These are phyloP conservation scores for Phytophthora fragariaefolia DNA, from an alignment of 352 stramenopile species.

Conservation along the genomic window DNA sequence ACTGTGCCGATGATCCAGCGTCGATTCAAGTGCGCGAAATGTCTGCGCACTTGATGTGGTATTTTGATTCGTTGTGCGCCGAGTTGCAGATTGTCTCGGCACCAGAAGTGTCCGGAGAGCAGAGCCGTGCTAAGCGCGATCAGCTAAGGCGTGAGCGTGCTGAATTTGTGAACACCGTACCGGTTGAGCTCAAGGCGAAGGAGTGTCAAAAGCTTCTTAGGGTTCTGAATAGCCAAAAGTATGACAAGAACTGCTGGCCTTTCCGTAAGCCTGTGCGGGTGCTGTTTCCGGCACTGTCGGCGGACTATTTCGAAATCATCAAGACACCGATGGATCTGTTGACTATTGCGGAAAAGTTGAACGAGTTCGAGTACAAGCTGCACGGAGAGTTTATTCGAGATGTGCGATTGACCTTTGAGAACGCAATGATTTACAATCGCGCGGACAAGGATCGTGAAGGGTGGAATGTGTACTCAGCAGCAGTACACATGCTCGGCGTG, in stretches of 20 bases:
- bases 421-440: conserved; percentile 83
- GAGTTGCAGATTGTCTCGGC: conserved; percentile 55
- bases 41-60: conserved; percentile 81
- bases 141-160: conserved; percentile 63
- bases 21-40: conserved; percentile 85
- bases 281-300: conserved; percentile 73
- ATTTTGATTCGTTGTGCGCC: conserved; percentile 84
- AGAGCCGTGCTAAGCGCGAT: conserved; percentile 43
- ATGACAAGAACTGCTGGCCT: conserved; percentile 88
- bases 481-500: conserved; percentile 72
- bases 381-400: conserved; percentile 87
- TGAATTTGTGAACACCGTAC: conserved; percentile 53
- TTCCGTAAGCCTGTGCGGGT: conserved; percentile 82
- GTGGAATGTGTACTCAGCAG: conserved; percentile 84
- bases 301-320: conserved; percentile 86
- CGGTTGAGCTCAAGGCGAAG: conserved; percentile 82
- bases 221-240: conserved; percentile 86
- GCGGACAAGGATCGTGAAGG: conserved; percentile 82
- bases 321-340: conserved; percentile 84
- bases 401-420: conserved; percentile 85
- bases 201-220: conserved; percentile 83
- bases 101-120: conserved; percentile 28
- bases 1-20: conserved; percentile 70
- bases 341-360: conserved; percentile 76
- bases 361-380: conserved; percentile 73